A percentile compares a stretch with the other conserved stretches of the same genome.
These are phyloP conservation scores for Barnettozyma pratensis DNA, from an alignment of 805 yeast species.

Conservation along the genomic window DNA sequence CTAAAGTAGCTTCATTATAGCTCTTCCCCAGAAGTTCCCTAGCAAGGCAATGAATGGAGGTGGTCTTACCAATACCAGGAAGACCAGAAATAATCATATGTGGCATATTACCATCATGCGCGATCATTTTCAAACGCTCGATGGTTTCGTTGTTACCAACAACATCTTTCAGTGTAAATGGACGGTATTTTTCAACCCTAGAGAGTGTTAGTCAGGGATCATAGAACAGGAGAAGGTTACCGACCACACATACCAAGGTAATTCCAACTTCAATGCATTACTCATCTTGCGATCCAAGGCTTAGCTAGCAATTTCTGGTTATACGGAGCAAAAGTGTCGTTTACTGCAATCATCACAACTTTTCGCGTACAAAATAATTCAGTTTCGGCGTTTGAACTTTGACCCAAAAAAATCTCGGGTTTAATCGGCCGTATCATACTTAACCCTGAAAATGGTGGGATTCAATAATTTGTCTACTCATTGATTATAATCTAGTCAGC, in stretches of 20 bases:
- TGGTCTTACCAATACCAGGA: conserved; percentile 97
- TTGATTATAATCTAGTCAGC: no score
- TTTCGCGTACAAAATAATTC: no score
- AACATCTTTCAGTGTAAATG: conserved; percentile 69
- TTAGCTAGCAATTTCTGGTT: no score
- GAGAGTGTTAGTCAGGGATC: neutral
- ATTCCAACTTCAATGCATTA: conserved; percentile 21
- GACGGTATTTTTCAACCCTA: conserved; percentile 96
- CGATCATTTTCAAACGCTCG: conserved; percentile 76
- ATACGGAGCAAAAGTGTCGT: neutral
- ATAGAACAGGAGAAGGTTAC: neutral
- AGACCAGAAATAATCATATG: conserved; percentile 92
- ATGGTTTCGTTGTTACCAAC: conserved; percentile 94
- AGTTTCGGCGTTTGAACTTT: no score
- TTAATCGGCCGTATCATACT: no score
- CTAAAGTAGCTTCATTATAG: conserved; percentile 79
- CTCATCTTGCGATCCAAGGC: neutral
- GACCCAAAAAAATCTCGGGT: no score
- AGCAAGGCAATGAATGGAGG: conserved; percentile 88
- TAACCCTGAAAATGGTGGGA: no score
- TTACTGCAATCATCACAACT: no score
- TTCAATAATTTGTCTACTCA: no score
- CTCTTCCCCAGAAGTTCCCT: conserved; percentile 71
- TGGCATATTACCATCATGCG: conserved; percentile 93
- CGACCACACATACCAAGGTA: conserved; percentile 19